Conservation (phyloP, 176 grass and related monocot species). For the Thinopyrum elongatum region DNA sequence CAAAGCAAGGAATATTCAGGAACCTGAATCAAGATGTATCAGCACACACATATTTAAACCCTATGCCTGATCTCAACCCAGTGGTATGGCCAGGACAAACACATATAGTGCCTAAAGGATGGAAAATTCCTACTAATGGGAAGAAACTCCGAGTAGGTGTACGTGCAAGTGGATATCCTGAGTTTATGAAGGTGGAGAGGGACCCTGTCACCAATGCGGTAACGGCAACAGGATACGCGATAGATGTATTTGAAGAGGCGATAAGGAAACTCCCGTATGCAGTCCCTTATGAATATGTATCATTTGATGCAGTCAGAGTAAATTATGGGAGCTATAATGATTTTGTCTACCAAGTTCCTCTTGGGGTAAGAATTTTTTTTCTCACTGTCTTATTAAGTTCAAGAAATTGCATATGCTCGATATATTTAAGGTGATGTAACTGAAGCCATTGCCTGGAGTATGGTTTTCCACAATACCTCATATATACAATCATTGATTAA, state of each 20-base stretch:
- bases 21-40: neutral
- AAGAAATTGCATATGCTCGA: neutral
- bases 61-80: constrained; percentile 9
- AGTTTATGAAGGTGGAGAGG: constrained; percentile 42
- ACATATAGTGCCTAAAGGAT: constrained; percentile 45
- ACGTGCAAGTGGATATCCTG: constrained; percentile 16
- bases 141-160: constrained; percentile 53
- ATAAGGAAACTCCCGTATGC: constrained; percentile 37
- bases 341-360: constrained; percentile 43
- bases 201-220: constrained; percentile 32
- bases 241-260: constrained; percentile 49
- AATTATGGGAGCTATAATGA: constrained; percentile 34
- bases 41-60: neutral
- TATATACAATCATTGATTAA: neutral
- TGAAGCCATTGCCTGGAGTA: too few species aligned
- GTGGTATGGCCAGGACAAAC: constrained; percentile 51
- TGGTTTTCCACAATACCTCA: neutral
- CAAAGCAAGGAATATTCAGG: constrained; percentile 26
- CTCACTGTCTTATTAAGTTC: neutral
- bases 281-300: constrained; percentile 43
- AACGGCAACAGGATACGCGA: constrained; percentile 32
- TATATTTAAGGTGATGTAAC: too few species aligned
- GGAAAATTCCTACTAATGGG: constrained; percentile 27
- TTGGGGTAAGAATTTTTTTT: constrained; percentile 21
- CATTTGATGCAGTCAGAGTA: neutral